Conservation (phyloP, 768 basidiomycete genomes). For the Leccinum arenicola region DNA sequence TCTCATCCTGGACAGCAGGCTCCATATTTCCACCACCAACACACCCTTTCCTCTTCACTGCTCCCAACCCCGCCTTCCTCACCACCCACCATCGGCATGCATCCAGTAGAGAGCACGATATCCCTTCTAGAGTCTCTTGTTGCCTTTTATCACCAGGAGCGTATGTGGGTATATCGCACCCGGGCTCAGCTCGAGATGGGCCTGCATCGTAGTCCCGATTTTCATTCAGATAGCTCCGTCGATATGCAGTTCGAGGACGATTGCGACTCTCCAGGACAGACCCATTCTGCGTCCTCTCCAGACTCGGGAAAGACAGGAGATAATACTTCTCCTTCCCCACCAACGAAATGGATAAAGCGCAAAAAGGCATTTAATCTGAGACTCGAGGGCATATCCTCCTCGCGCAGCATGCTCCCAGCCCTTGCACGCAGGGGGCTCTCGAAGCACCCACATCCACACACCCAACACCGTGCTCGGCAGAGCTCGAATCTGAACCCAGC, state of each 20-base stretch:
- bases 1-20: constrained; percentile 22
- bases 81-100: constrained; percentile 28
- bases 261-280: constrained; percentile 18
- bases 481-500: constrained; percentile 31
- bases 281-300: constrained; percentile 18
- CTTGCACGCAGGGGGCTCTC: constrained; percentile 24
- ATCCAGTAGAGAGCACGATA: constrained; percentile 46
- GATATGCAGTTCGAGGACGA: constrained; percentile 22
- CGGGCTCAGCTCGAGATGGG: constrained; percentile 58
- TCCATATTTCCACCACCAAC: constrained; percentile 22
- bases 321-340: constrained; percentile 25
- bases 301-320: constrained; percentile 31
- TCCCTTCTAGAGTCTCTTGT: constrained; percentile 62
- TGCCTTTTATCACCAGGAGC: constrained; percentile 67
- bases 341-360: constrained; percentile 48
- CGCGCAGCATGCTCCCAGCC: constrained; percentile 19
- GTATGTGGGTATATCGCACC: constrained; percentile 68
- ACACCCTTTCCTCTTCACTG: constrained; percentile 32
- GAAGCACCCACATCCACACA: constrained; percentile 26
- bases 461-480: constrained; percentile 29
- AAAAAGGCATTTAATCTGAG: constrained; percentile 59
- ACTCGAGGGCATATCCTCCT: constrained; percentile 41
- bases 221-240: constrained; percentile 1
- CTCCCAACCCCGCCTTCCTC: constrained; percentile 35
- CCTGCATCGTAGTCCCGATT: constrained; percentile 22